phyloP scores from a whole-genome alignment of 768 basidiomycete genomes.

The Xerocomellus intermedius region DNA sequence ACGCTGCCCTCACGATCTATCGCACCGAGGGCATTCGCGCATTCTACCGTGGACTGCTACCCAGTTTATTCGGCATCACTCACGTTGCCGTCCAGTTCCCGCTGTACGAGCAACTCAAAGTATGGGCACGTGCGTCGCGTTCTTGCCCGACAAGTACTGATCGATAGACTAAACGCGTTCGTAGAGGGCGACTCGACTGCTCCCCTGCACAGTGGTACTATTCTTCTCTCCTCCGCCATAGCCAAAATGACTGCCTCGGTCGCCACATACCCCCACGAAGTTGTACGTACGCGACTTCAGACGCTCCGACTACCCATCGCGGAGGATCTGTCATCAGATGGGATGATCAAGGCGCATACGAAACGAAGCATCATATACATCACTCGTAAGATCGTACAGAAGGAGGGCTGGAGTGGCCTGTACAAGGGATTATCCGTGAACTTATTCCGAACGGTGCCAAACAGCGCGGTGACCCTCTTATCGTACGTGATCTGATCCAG shows the following conservation, averaged over 20 bases:
- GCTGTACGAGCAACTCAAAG: constrained; percentile 89
- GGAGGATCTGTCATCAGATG: constrained; percentile 57
- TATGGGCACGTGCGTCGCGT: constrained; percentile 70
- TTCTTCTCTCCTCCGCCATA: constrained; percentile 87
- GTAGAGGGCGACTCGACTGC: constrained; percentile 31
- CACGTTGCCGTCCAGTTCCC: constrained; percentile 99
- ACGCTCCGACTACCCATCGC: constrained; percentile 71
- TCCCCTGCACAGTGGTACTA: constrained; percentile 43
- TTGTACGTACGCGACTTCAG: constrained; percentile 96
- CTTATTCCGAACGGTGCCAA: constrained; percentile 91
- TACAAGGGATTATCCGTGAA: constrained; percentile 96
- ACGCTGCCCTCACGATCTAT: constrained; percentile 89
- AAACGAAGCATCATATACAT: constrained; percentile 72
- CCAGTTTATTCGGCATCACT: constrained; percentile 88
- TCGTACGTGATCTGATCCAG: constrained; percentile 22
- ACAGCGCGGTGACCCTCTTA: constrained; percentile 93
- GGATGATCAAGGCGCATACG: constrained; percentile 55
- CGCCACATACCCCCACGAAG: constrained; percentile 97
- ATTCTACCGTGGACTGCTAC: constrained; percentile 92
- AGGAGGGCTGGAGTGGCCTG: constrained; percentile 86
- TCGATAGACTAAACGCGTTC: constrained; percentile 1
- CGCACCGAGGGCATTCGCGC: constrained; percentile 81
- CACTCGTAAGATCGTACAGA: constrained; percentile 64
- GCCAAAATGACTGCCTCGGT: constrained; percentile 97
- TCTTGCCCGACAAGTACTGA: constrained; percentile 1